Evolutionary conservation across 495 filamentous ascomycete species (phyloP), one percentile per base, ranked within the genome.

Genomic region (Daldinia loculata): DNA sequence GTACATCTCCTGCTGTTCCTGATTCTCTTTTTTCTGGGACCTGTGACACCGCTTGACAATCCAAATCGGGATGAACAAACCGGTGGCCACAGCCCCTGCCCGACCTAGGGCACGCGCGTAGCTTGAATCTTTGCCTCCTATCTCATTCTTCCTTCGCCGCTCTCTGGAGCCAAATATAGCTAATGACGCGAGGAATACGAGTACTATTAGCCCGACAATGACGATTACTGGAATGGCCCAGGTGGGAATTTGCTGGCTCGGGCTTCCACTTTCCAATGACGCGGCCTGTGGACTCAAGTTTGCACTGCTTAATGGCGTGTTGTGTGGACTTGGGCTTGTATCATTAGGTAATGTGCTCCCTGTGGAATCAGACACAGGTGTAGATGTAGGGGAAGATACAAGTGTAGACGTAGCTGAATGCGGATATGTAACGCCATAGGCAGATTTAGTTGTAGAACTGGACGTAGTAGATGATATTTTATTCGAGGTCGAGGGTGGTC

Each of bases 141-240:
- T n/a, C 17, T 58, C 43, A 6, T 41, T 11, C 19, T 57, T 59
- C 12, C 55, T 24, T 34, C 56, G 45, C 6, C 61, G 55, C 55
- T 61, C 56, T 6, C n/a, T 19, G 3, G 15, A 3, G 43, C 45
- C 3, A 27, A 70, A 64, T 5, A 41, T 2, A 11, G 29, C 24
- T 0, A 70, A 29, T 7, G 67, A 36, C 3, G 27, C 22, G 2
- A 64, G 14, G 61, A 70, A 64, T 8, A 36, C 36, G 27, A 64
- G n/a, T 5, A 14, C 17, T n/a, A 70, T 39, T 1, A 64, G 7
- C 2, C 27, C 45, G 0, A 29, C 61, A 27, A 70, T 11, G 36
- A 64, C 61, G 19, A 64, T 56, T 17, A 70, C 12, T 5, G 29
- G 34, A 26, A 70, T 61, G 7, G 61, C 67, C 39, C 43, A 69